Evolutionary conservation across 1,284 basidiomycete genomes (phyloP).

Genomic region (Austroboletus niveus): DNA sequence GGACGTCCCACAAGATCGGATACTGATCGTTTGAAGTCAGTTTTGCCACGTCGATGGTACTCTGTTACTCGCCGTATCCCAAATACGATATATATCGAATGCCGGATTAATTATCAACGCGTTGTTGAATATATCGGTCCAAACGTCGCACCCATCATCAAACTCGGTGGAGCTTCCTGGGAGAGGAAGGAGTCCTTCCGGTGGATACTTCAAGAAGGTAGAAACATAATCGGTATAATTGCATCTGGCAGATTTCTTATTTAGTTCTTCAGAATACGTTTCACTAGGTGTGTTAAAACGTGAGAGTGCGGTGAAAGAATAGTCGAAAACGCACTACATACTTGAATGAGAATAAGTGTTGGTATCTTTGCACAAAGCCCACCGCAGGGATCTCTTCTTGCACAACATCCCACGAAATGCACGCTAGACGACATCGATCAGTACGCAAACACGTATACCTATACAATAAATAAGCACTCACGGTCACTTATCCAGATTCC

Average conservation of each 20-base stretch:
- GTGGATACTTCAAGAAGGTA: conserved; percentile 66
- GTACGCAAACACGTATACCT: background rate
- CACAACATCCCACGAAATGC: conserved; percentile 57
- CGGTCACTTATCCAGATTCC: conserved; percentile 75
- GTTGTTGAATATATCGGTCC: conserved; percentile 60
- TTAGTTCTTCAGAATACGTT: conserved; percentile 59
- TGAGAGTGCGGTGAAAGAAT: background rate
- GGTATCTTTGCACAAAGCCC: conserved; percentile 67
- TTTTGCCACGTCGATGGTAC: background rate
- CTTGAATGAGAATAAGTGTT: conserved; percentile 70
- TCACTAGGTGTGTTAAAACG: conserved; percentile 39
- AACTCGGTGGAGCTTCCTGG: conserved; percentile 47
- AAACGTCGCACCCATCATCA: conserved; percentile 60
- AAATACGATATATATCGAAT: conserved; percentile 75
- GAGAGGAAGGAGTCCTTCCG: conserved; percentile 53
- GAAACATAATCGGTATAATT: conserved; percentile 63
- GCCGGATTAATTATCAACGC: conserved; percentile 66
- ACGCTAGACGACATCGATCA: conserved; percentile 37
- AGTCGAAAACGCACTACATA: conserved; percentile 23
- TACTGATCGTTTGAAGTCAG: conserved; percentile 33
- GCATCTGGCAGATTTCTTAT: conserved; percentile 52
- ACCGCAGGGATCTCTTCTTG: conserved; percentile 68
- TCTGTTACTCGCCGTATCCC: conserved; percentile 50
- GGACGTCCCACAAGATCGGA: conserved; percentile 69
- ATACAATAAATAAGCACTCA: conserved; percentile 33